A percentile compares a stretch with the other conserved stretches of the same genome.
phyloP scores from a whole-genome alignment of 768 basidiomycete genomes.

The Leucogyrophana mollusca region DNA sequence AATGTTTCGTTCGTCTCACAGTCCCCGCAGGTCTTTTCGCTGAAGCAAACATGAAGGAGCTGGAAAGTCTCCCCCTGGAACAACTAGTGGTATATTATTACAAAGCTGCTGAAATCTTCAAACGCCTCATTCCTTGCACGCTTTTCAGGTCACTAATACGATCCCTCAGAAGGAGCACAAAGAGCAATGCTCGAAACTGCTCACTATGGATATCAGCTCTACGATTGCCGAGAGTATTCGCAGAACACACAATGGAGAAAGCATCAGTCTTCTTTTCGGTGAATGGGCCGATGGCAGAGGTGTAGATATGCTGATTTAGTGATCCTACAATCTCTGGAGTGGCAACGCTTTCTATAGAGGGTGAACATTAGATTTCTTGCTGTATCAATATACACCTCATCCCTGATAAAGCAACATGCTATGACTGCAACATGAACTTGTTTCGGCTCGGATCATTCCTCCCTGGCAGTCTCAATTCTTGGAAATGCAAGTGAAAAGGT shows the following conservation, averaged over 20 bases:
- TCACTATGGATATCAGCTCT: constrained; percentile 87
- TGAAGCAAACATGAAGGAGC: constrained; percentile 64
- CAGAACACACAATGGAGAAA: constrained; percentile 91
- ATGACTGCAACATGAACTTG: no score
- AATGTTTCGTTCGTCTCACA: constrained; percentile 4
- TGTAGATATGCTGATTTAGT: constrained; percentile 26
- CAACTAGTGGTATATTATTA: constrained; percentile 71
- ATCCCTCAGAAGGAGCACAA: constrained; percentile 80
- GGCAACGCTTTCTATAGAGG: no score
- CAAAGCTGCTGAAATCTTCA: constrained; percentile 4
- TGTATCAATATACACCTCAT: not conserved
- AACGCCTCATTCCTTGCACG: no score
- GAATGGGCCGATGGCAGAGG: constrained; percentile 63
- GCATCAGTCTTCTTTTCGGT: constrained; percentile 84
- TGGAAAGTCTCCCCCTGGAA: constrained; percentile 75
- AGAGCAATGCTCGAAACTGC: constrained; percentile 66
- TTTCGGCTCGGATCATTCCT: no score
- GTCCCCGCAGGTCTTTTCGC: constrained; percentile 66
- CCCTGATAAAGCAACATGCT: no score
- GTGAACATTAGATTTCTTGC: no score
- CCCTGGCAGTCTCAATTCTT: no score
- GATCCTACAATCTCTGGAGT: not conserved
- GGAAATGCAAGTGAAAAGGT: no score
- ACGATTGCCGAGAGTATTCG: constrained; percentile 96
- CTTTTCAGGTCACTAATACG: constrained; percentile 93